Evolutionary conservation across 805 yeast species (phyloP), one percentile per base, ranked within the genome.

Genomic region (Priceomyces castillae): DNA sequence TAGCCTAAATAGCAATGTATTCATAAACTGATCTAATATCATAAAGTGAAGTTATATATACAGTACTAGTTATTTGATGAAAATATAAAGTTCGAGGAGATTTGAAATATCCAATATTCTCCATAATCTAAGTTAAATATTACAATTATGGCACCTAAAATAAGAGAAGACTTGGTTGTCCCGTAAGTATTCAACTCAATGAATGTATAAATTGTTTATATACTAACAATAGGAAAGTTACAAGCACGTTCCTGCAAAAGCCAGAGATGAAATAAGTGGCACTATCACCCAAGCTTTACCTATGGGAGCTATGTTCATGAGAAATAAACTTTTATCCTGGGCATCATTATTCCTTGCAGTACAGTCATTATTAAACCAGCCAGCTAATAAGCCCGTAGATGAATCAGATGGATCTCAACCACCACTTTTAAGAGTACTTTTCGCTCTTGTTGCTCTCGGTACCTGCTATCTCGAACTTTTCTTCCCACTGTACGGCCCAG

Each of bases 301-400:
- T 25, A 77, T 81, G 82, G 82, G 82, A 2, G 85, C 85, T 37
- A 78, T 81, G 80, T 80, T 81, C 61, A 70, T 81, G 77, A 76
- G 73, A 53, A 77, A 78, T 58, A 79, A 76, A 55, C 61, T 78
- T 48, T 59, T 79, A 52, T 68, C 82, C 10, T 78, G 85, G 85
- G 63, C 81, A 17, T 62, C 84, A 2, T 54, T 80, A 18, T 68
- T 80, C 45, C 70, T 77, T 46, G 69, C 80, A 3, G 52, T 78
- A 19, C 80, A 74, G 51, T 48, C 76, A 1, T 78, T 60, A 50
- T 64, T 79, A 55, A 74, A 68, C 46, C 74, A 71, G 43, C 76
- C 76, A 7, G 46, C 53, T 51, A 57, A 62, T 52, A 59, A 58
- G 54, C 61, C 69, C 40, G 39, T 57, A 46, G 57, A 51, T n/a